Base-by-base conservation (phyloP, 306 rosid species). In the Fagus sylvatica region DNA sequence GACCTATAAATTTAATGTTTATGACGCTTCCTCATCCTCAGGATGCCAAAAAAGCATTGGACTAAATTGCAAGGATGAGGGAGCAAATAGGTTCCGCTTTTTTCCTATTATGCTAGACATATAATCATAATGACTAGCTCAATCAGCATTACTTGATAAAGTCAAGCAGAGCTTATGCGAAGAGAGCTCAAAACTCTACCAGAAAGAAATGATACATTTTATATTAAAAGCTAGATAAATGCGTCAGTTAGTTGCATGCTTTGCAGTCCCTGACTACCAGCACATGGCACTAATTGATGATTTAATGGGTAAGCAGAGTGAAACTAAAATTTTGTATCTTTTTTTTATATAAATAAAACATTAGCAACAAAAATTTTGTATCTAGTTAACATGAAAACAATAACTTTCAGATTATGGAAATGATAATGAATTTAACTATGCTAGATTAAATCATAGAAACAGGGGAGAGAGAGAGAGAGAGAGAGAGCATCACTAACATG, bases 401-500 rank as follows among this genome's bases (percentile, higher is more conserved):
- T 46, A 33, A 37, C 5, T 2, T 4, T 37, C 30, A 36, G 71
- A 39, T 65, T 36, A 62, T 39, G 11, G 32, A 15, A 17, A 37
- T 39, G 48, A 65, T 1, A 3, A 17, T 34, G 7, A 65, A 37
- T 19, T 6, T 39, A 65, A 11, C 71, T 30, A 65, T 12, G 13
- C 48, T 39, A 17, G 70, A 65, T 36, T 13, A 37, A 37, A 37
- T 16, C 19, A 36, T 13, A 2, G 42, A 37, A 69, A 39, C 2
- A 56, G 79, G 72, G 76, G 75, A 72, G 73, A 61, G 76, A 76
- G 53, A 37, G 70, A 43, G 74, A 62, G 5, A 73, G 53, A 61
- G 84, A 78, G 77, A 76, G 65, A 73, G 67, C 17, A 56, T n/a
- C 46, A 91, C 71, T 88, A 41, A 94, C 98, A 90, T 78, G 93